Evolutionary conservation across 2,329 filamentous ascomycete genomes (phyloP), one percentile per base, ranked within the genome.

Genomic region (Magnaporthiopsis poae): DNA sequence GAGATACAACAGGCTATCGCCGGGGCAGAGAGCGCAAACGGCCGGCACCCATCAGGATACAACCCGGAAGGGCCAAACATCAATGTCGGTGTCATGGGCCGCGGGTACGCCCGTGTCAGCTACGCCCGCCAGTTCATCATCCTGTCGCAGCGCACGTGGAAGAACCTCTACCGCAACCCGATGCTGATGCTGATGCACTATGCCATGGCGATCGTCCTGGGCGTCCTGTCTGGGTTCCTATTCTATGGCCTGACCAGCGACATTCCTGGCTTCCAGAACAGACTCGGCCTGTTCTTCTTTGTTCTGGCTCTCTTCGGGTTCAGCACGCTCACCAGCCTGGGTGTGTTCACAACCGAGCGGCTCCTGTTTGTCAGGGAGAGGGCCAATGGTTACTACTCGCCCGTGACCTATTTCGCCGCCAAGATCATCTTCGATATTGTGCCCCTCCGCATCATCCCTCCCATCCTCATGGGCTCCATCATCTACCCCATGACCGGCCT

Each of bases 391-490:
- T 99, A 99, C 78, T 99, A 99, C 76, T 85, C 90, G 0, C 95
- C 95, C 0, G 83, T 96, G 64, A 96, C 94, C 0, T 99, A 99
- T 78, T 99, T 98, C 75, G 83, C 90, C 0, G 89, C 93, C 72
- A 99, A 99, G 80, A 90, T 98, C n/a, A 79, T 96, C n/a, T 98
- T 99, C 75, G 95, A 99, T 75, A 94, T 99, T 70, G 84, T 99
- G 15, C 95, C 95, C 3, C 82, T 99, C n/a, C 87, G 95, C 63
- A 88, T 99, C 66, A 89, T 99, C 63, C 95, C 95, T 5, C 95
- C 95, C 0, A 90, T 98, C 69, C 89, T 99, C 68, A 95, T 98
- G 85, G 95, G 94, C 21, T 87, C 91, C 36, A 98, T 99, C 69
- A 87, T 99, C 29, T 99, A 99, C 75, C 95, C 95, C 0, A 99